Conservation (phyloP, 2,329 filamentous ascomycete species). For the Ceratocystis huliohia region DNA sequence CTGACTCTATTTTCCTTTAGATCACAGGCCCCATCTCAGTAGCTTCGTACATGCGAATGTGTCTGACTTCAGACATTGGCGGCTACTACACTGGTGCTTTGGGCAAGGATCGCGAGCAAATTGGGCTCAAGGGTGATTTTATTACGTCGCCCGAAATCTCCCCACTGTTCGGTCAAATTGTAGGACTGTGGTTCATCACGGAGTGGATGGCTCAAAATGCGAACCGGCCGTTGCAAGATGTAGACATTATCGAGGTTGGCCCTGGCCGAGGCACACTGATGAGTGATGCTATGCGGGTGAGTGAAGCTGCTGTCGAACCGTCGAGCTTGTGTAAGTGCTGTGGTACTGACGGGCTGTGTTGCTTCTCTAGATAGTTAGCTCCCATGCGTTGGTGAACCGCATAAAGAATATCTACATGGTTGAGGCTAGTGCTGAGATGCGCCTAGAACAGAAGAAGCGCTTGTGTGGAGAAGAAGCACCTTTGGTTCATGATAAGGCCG, state of each 20-base stretch:
- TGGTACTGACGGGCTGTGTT: neutral
- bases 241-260: constrained; percentile 87
- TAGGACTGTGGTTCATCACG: constrained; percentile 88
- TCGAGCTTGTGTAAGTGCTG: too few relatives aligned
- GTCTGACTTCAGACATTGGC: constrained; percentile 75
- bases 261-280: constrained; percentile 91
- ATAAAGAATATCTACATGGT: constrained; percentile 88
- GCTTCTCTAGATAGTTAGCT: constrained; percentile 57
- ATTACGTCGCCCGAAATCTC: constrained; percentile 96
- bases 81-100: constrained; percentile 83
- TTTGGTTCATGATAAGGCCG: constrained; percentile 35
- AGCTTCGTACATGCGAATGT: constrained; percentile 96
- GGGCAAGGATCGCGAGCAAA: constrained; percentile 62
- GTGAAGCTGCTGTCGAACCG: constrained; percentile 24
- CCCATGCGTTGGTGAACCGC: constrained; percentile 64
- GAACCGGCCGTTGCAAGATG: constrained; percentile 38
- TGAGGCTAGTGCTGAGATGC: constrained; percentile 74
- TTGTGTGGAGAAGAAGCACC: constrained; percentile 61
- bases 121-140: constrained; percentile 88
- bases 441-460: constrained; percentile 63
- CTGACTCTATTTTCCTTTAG: constrained; percentile 24
- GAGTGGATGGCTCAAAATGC: constrained; percentile 92
- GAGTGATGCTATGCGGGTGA: constrained; percentile 84
- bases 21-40: constrained; percentile 81
- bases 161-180: constrained; percentile 86